phyloP scores from a whole-genome alignment of 208 protist species.

The Crithidia expoeki region DNA sequence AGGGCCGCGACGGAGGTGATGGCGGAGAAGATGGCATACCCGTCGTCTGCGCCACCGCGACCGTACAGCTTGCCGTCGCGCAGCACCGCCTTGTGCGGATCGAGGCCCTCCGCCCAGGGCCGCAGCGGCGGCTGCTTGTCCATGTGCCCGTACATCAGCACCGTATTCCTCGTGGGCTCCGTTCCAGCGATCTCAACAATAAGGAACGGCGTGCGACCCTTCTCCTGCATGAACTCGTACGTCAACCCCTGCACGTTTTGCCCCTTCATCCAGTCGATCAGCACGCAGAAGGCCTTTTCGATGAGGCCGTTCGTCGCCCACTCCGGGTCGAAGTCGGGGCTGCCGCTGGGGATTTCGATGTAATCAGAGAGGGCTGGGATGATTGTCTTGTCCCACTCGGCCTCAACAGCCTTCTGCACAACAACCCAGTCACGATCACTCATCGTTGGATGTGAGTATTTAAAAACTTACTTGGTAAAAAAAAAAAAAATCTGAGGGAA shows the following conservation, averaged over 20 bases:
- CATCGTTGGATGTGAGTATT: no score
- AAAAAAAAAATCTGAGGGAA: no score
- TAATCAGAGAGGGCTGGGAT: conserved; percentile 84
- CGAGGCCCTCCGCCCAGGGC: conserved; percentile 90
- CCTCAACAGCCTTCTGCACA: conserved; percentile 56
- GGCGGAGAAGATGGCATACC: conserved; percentile 87
- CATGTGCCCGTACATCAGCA: conserved; percentile 97
- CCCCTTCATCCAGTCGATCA: conserved; percentile 87
- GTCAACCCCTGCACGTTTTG: conserved; percentile 78
- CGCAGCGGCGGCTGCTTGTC: conserved; percentile 96
- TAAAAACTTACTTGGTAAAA: no score
- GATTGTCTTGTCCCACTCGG: conserved; percentile 87
- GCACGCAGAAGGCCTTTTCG: conserved; percentile 85
- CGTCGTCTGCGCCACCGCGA: conserved; percentile 91
- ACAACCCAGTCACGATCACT: conserved; percentile 62
- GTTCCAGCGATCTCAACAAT: conserved; percentile 81
- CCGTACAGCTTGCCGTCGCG: conserved; percentile 91
- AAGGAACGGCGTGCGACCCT: conserved; percentile 85
- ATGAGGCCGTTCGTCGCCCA: conserved; percentile 87
- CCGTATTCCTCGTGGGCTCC: conserved; percentile 56
- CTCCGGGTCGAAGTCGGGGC: conserved; percentile 91
- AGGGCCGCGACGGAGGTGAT: conserved; percentile 74
- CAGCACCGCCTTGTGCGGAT: conserved; percentile 85
- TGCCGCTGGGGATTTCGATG: conserved; percentile 94
- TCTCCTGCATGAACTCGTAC: conserved; percentile 73